Evolutionary conservation across 305 asterid genomes (phyloP).

Genomic region (Rubia peregrina): DNA sequence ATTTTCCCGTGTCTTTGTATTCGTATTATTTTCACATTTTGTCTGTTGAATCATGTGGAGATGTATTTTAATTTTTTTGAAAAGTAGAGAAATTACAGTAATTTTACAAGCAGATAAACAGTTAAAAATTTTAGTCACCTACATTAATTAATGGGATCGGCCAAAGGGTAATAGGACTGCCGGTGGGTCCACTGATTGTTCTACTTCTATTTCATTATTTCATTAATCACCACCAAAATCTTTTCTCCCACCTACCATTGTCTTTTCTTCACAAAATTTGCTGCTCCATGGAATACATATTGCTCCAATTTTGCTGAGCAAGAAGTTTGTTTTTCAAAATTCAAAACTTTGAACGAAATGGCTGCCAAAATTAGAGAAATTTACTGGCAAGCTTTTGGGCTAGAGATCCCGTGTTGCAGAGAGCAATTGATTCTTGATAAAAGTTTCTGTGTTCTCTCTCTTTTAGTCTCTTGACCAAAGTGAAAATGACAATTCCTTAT

Average conservation of each 20-base stretch:
- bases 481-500: slow-evolving; percentile 6
- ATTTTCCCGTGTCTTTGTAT: too few relatives aligned
- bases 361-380: background rate
- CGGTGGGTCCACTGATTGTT: slow-evolving; percentile 7
- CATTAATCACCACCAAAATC: slow-evolving; percentile 1
- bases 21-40: background rate
- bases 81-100: too few relatives aligned
- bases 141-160: too few relatives aligned
- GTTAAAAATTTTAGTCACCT: too few relatives aligned
- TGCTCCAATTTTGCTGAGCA: background rate
- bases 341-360: slow-evolving; percentile 3
- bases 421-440: background rate
- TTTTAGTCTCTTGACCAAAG: background rate
- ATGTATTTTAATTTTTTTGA: too few relatives aligned
- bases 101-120: too few relatives aligned
- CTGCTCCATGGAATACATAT: background rate
- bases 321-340: slow-evolving; percentile 4
- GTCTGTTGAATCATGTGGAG: background rate
- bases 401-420: slow-evolving; percentile 10
- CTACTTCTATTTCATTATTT: slow-evolving; percentile 5
- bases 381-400: background rate
- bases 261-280: background rate
- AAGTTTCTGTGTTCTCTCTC: background rate
- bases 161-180: too few relatives aligned
- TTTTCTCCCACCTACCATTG: slow-evolving; percentile 1